Evolutionary conservation across 139 green algal genomes (phyloP).

Genomic region (Chlamydomonas incerta): DNA sequence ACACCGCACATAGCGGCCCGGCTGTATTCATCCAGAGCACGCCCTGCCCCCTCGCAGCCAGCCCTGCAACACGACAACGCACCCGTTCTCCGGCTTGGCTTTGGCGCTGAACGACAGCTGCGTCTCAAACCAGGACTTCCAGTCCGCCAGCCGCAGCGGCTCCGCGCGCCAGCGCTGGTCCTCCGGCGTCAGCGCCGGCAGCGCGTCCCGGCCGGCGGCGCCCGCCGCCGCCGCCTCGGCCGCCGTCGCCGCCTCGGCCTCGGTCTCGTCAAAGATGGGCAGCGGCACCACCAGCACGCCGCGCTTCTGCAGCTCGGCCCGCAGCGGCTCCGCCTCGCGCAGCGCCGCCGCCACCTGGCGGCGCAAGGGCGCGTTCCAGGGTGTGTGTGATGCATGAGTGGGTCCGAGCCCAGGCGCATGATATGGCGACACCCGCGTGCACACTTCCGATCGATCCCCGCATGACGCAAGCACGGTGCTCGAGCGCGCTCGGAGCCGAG

Average conservation of each 20-base stretch:
- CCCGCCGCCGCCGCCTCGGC: neutral
- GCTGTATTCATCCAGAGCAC: neutral
- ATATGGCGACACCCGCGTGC: no score
- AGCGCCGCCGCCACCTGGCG: slow-evolving; percentile 68
- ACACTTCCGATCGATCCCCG: no score
- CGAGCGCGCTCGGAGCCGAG: no score
- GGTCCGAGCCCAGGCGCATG: no score
- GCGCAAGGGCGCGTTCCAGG: no score
- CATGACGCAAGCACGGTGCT: no score
- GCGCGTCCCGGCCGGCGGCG: neutral
- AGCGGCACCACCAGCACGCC: slow-evolving; percentile 83
- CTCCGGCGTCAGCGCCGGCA: slow-evolving; percentile 6
- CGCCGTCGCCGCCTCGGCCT: neutral
- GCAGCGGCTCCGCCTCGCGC: slow-evolving; percentile 69
- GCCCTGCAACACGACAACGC: slow-evolving; percentile 6
- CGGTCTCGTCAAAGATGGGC: slow-evolving; percentile 61
- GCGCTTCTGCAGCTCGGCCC: slow-evolving; percentile 68
- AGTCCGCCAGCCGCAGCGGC: slow-evolving; percentile 59
- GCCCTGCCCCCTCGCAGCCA: neutral
- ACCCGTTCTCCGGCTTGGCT: slow-evolving; percentile 51
- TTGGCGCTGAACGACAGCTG: slow-evolving; percentile 71
- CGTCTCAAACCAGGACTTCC: slow-evolving; percentile 75
- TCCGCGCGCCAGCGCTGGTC: slow-evolving; percentile 73
- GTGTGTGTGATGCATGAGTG: no score
- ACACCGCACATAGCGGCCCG: no score